phyloP scores from a whole-genome alignment of 768 basidiomycete genomes.

The Mrakia frigida region DNA sequence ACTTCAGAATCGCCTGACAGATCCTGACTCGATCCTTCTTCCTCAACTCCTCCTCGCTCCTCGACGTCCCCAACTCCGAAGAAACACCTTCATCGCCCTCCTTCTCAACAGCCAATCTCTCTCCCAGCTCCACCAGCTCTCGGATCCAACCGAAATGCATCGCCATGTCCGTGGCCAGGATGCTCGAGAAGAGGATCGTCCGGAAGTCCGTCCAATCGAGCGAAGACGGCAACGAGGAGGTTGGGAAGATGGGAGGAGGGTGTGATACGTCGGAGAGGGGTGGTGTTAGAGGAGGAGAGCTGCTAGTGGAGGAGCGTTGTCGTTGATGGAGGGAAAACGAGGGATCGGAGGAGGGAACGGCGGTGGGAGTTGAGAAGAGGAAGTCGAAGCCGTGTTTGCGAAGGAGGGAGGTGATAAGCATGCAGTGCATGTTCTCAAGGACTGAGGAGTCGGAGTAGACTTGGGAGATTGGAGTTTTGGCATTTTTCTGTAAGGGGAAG shows the following conservation, averaged over 20 bases:
- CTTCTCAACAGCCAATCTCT: slow-evolving; percentile 46
- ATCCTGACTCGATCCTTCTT: slow-evolving; percentile 58
- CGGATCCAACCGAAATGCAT: slow-evolving; percentile 80
- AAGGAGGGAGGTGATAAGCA: slow-evolving; percentile 71
- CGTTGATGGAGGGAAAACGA: background rate
- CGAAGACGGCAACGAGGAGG: slow-evolving; percentile 17
- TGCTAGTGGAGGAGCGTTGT: background rate
- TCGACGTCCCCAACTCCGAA: background rate
- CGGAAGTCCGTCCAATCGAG: slow-evolving; percentile 52
- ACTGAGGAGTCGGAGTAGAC: slow-evolving; percentile 85
- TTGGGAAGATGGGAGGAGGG: slow-evolving; percentile 27
- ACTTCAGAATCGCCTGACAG: slow-evolving; percentile 90
- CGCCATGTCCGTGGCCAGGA: slow-evolving; percentile 92
- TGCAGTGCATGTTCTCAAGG: slow-evolving; percentile 82
- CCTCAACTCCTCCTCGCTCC: slow-evolving; percentile 15
- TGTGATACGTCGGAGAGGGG: background rate
- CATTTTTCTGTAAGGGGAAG: slow-evolving; percentile 67
- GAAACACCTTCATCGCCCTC: background rate
- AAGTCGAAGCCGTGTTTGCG: slow-evolving; percentile 68
- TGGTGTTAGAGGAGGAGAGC: slow-evolving; percentile 7
- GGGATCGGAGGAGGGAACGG: background rate
- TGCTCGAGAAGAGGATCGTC: slow-evolving; percentile 68
- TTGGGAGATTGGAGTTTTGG: slow-evolving; percentile 76
- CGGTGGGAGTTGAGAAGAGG: slow-evolving; percentile 35
- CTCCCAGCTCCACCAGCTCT: slow-evolving; percentile 51